A percentile compares a stretch with the other conserved stretches of the same genome.
Conservation (phyloP, 495 filamentous ascomycete species). For the Talaromyces adpressus region DNA sequence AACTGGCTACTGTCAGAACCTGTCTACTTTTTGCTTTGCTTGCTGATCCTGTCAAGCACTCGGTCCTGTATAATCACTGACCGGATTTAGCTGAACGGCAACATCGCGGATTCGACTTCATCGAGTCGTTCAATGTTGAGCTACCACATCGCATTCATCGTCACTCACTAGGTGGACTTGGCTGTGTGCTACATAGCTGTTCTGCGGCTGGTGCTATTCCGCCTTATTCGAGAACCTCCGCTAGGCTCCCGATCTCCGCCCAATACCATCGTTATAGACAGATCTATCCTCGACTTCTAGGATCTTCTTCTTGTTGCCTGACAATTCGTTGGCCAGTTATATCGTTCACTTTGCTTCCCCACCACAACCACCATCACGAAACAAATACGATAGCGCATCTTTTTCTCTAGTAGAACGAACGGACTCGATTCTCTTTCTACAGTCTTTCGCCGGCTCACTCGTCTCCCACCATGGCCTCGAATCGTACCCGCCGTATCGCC, state of each 20-base stretch:
- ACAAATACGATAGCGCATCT: not conserved
- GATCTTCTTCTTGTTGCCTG: not conserved
- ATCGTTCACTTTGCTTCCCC: not conserved
- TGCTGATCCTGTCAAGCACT: not conserved
- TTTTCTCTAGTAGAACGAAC: not conserved
- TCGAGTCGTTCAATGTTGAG: not conserved
- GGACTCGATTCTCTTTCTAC: not conserved
- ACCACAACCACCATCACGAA: not conserved
- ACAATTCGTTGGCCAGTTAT: not conserved
- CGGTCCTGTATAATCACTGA: not conserved
- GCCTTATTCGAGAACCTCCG: not conserved
- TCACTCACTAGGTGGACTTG: not conserved
- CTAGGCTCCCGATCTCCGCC: not conserved
- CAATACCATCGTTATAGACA: not conserved
- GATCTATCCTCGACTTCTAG: not conserved
- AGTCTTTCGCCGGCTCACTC: not conserved
- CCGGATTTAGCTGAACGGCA: not conserved
- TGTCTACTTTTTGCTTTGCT: not conserved
- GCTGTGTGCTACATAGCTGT: not conserved
- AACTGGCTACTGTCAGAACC: not conserved
- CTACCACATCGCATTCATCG: not conserved
- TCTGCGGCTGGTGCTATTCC: not conserved
- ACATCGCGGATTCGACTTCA: not conserved
- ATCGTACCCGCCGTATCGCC: slow-evolving; percentile 72
- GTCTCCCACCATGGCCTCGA: slow-evolving; percentile 56